Percentiles rank a stretch among this genome's conserved stretches.
Evolutionary conservation across 805 yeast genomes (phyloP).

Genomic region (Candida piceae): DNA sequence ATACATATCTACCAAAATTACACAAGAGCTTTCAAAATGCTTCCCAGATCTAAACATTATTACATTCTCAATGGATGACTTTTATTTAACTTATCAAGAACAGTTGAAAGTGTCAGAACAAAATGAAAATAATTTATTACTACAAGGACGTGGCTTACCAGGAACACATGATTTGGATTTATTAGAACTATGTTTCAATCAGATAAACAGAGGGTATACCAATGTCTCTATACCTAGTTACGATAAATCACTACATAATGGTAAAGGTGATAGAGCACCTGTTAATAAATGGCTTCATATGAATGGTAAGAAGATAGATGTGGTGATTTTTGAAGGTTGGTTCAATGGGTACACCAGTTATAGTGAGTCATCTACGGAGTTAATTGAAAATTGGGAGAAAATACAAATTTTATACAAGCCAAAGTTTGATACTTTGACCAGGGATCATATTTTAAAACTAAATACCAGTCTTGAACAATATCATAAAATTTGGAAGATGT

Average conservation of each 20-base stretch:
- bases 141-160: slow-evolving; percentile 81
- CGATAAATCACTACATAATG: slow-evolving; percentile 67
- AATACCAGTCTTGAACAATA: slow-evolving; percentile 52
- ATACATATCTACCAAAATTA: slow-evolving; percentile 42
- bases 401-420: slow-evolving; percentile 13
- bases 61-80: slow-evolving; percentile 77
- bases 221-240: slow-evolving; percentile 54
- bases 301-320: slow-evolving; percentile 40
- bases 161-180: slow-evolving; percentile 82
- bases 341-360: slow-evolving; percentile 88
- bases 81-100: slow-evolving; percentile 63
- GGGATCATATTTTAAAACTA: slow-evolving; percentile 32
- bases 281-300: slow-evolving; percentile 34
- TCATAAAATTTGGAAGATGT: slow-evolving; percentile 46
- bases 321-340: slow-evolving; percentile 91
- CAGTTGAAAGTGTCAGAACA: slow-evolving; percentile 43
- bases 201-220: slow-evolving; percentile 23
- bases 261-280: slow-evolving; percentile 72
- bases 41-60: slow-evolving; percentile 37
- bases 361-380: too few relatives aligned
- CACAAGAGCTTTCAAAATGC: slow-evolving; percentile 26
- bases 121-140: slow-evolving; percentile 37
- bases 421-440: slow-evolving; percentile 15
- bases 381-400: slow-evolving; percentile 25
- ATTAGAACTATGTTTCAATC: slow-evolving; percentile 32